Percentiles rank a stretch among this genome's conserved stretches.
Evolutionary conservation across 73 alveolate genomes (phyloP).

Genomic region (Paramecium caudatum): DNA sequence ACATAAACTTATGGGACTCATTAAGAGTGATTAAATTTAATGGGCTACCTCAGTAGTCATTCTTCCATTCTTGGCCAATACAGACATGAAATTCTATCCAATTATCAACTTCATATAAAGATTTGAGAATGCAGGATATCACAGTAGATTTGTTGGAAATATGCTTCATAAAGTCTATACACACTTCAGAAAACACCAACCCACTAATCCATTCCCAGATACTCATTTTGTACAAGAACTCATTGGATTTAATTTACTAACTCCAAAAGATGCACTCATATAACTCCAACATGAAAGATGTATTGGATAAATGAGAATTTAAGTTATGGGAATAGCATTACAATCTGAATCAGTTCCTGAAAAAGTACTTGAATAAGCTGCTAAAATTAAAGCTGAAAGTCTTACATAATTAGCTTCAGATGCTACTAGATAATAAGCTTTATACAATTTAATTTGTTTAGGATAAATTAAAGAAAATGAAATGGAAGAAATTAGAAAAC

Average conservation of each 20-base stretch:
- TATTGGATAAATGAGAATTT: neutral
- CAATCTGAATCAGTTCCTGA: neutral
- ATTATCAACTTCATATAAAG: neutral
- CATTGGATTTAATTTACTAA: neutral
- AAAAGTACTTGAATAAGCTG: neutral
- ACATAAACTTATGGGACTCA: neutral
- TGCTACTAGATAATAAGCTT: neutral
- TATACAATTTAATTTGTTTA: neutral
- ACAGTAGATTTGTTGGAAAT: neutral
- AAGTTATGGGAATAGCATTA: neutral
- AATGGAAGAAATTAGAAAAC: neutral
- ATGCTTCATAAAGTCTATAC: neutral
- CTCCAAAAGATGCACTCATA: neutral
- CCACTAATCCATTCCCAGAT: conserved; percentile 20
- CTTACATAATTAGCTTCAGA: neutral
- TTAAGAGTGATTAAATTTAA: neutral
- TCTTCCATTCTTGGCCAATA: neutral
- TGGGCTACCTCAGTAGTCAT: neutral
- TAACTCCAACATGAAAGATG: neutral
- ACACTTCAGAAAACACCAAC: neutral
- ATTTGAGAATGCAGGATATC: conserved; percentile 12
- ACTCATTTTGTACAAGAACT: neutral
- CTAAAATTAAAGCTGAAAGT: conserved; percentile 7
- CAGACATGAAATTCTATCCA: neutral
- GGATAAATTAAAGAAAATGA: neutral